Conservation (phyloP, 345 rosid genomes). For the Eutrema yunnanense region DNA sequence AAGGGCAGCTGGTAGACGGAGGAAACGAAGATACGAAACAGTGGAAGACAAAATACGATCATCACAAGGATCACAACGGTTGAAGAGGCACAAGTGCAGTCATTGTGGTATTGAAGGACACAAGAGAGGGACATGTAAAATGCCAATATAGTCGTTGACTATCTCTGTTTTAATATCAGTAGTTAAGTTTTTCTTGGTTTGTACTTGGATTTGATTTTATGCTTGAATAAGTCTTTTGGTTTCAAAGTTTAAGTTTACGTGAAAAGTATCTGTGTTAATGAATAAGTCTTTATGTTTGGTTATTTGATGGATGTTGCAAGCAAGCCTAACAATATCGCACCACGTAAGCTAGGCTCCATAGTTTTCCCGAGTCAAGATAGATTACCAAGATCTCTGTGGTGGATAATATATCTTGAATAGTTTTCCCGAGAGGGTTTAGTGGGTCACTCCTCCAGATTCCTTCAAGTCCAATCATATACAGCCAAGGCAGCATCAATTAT, state of each 20-base stretch:
- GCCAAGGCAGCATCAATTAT: neutral
- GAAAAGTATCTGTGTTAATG: too few relatives aligned
- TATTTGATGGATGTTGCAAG: neutral
- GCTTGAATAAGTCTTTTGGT: too few relatives aligned
- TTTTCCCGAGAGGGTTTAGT: neutral
- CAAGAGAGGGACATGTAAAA: neutral
- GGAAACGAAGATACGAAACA: neutral
- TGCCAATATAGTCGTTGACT: too few relatives aligned
- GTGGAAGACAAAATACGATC: neutral
- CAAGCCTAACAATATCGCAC: neutral
- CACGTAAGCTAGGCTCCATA: neutral
- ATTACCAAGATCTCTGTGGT: neutral
- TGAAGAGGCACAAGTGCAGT: neutral
- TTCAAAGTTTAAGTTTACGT: too few relatives aligned
- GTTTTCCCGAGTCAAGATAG: neutral
- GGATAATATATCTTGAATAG: neutral
- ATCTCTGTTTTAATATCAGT: too few relatives aligned
- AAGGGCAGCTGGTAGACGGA: neutral
- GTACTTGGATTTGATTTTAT: too few relatives aligned
- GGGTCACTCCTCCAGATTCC: neutral
- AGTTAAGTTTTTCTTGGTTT: too few relatives aligned
- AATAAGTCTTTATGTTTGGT: too few relatives aligned
- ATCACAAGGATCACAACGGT: neutral
- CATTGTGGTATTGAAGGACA: neutral
- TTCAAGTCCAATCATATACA: neutral